Conservation (phyloP, 2,329 filamentous ascomycete genomes). For the Thelonectria rubi region DNA sequence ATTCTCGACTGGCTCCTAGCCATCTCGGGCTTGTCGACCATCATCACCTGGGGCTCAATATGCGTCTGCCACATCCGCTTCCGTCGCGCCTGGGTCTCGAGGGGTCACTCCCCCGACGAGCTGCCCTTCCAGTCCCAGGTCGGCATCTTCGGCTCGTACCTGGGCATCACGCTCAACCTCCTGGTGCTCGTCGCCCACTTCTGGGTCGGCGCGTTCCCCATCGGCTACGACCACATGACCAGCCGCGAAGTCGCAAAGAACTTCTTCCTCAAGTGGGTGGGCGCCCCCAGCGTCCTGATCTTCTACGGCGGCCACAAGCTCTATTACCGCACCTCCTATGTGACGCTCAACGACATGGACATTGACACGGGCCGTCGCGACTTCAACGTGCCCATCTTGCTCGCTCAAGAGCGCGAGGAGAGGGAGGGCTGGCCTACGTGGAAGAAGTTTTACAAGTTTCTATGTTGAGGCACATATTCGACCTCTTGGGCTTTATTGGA, state of each 20-base stretch:
- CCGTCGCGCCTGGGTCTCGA: conserved; percentile 77
- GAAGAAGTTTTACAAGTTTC: conserved; percentile 78
- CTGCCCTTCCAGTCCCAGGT: conserved; percentile 84
- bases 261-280: conserved; percentile 80
- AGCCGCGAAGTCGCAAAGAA: conserved; percentile 60
- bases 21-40: conserved; percentile 75
- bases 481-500: background rate
- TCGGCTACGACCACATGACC: conserved; percentile 62
- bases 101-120: conserved; percentile 76
- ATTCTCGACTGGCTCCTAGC: conserved; percentile 85
- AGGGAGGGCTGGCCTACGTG: conserved; percentile 74
- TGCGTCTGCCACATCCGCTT: conserved; percentile 94
- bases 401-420: conserved; percentile 84
- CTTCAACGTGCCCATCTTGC: conserved; percentile 79
- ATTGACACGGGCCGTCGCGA: conserved; percentile 85
- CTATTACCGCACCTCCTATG: conserved; percentile 72
- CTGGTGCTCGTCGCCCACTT: conserved; percentile 85
- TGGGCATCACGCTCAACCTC: conserved; percentile 79
- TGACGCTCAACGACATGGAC: conserved; percentile 81
- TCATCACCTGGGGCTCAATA: conserved; percentile 86
- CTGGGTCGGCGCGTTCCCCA: conserved; percentile 84
- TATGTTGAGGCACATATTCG: conserved; percentile 64
- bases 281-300: conserved; percentile 71
- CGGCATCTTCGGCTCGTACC: conserved; percentile 80
- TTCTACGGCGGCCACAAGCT: conserved; percentile 82